phyloP scores from a whole-genome alignment of 2,329 filamentous ascomycete genomes.

The Lasiodiplodia citricola region DNA sequence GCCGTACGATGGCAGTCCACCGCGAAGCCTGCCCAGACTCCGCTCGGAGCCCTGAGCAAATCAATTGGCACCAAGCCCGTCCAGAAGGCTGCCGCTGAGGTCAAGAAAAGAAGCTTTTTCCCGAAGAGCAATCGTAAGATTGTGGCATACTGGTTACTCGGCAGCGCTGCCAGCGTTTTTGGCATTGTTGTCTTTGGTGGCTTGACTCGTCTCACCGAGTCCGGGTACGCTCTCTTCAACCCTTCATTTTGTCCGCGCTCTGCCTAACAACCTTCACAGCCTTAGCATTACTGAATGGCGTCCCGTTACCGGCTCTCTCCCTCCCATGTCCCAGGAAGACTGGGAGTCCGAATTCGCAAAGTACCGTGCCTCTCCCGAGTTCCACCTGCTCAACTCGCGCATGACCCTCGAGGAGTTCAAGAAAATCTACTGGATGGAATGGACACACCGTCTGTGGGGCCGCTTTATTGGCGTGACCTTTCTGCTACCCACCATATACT shows the following conservation, averaged over 20 bases:
- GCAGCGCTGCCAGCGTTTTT: conserved; percentile 90
- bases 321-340: conserved; percentile 76
- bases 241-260: background rate
- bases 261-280: conserved; percentile 53
- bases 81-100: background rate
- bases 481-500: conserved; percentile 85
- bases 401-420: conserved; percentile 97
- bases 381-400: conserved; percentile 85
- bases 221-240: conserved; percentile 67
- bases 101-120: conserved; percentile 45
- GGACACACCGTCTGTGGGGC: conserved; percentile 94
- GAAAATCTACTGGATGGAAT: conserved; percentile 99
- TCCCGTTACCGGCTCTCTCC: conserved; percentile 89
- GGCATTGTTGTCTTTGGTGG: conserved; percentile 96
- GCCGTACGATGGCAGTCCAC: conserved; percentile 44
- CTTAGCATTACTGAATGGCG: conserved; percentile 99
- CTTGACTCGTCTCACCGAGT: conserved; percentile 91
- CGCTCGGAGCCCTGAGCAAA: conserved; percentile 17
- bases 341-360: conserved; percentile 95
- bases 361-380: conserved; percentile 92
- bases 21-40: conserved; percentile 27
- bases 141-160: conserved; percentile 91
- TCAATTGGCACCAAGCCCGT: conserved; percentile 13
- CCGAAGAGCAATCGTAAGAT: conserved; percentile 71
- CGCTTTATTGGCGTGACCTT: conserved; percentile 90